phyloP scores from a whole-genome alignment of 257 asterid genomes.

The Solanum chilense region DNA sequence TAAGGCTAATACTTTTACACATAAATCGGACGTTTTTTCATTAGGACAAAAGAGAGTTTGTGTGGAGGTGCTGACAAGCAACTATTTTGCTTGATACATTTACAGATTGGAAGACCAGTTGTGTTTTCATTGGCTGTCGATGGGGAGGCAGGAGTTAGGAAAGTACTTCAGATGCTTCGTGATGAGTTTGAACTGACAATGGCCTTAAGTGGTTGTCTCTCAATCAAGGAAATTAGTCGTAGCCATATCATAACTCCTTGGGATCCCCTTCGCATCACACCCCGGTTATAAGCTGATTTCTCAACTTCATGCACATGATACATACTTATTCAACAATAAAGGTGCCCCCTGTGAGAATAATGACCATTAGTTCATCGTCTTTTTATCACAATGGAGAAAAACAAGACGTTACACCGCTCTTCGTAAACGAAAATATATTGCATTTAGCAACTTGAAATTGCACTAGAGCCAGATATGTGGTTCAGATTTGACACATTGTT shows the following conservation, averaged over 20 bases:
- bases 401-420: neutral
- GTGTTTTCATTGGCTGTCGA: conserved; percentile 56
- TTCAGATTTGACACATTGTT: neutral
- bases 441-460: neutral
- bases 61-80: neutral
- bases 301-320: neutral
- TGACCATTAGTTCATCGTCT: neutral
- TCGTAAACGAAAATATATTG: neutral
- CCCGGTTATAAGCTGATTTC: conserved; percentile 25
- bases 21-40: neutral
- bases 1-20: neutral
- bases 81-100: neutral
- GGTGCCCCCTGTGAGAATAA: neutral
- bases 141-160: conserved; percentile 69
- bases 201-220: conserved; percentile 80
- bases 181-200: conserved; percentile 76
- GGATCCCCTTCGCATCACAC: conserved; percentile 34
- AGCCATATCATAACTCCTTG: conserved; percentile 39
- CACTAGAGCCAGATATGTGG: neutral
- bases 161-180: conserved; percentile 62
- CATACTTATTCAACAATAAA: neutral
- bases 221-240: conserved; percentile 58
- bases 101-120: conserved; percentile 66
- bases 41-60: neutral
- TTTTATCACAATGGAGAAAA: neutral